phyloP scores from a whole-genome alignment of 768 basidiomycete species.

The Podaxis mareebaensis region DNA sequence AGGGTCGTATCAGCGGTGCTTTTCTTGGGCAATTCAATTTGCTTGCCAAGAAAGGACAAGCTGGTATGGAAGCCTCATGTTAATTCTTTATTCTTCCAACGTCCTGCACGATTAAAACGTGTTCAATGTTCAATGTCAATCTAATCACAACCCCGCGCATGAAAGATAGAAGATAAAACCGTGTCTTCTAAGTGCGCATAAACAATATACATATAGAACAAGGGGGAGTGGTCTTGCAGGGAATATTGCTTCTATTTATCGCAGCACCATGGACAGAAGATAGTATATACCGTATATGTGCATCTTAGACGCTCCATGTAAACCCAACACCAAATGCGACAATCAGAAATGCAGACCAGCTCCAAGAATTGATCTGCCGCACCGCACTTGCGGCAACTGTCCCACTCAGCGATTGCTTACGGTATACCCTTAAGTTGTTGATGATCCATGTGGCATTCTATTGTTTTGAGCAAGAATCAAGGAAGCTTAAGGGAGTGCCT shows the following conservation, averaged over 20 bases:
- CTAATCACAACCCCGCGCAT: neutral
- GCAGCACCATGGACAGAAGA: no score
- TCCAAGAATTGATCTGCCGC: neutral
- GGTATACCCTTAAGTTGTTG: slow-evolving; percentile 78
- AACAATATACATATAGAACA: neutral
- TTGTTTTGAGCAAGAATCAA: neutral
- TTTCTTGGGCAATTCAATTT: neutral
- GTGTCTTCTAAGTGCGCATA: neutral
- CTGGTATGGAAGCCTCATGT: neutral
- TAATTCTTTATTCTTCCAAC: neutral
- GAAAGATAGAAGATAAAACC: neutral
- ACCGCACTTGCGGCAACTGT: neutral
- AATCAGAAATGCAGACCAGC: neutral
- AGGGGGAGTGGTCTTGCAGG: no score
- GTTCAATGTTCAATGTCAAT: neutral
- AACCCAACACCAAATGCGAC: neutral
- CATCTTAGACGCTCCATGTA: neutral
- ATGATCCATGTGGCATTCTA: slow-evolving; percentile 85
- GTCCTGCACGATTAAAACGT: neutral
- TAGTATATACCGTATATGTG: no score
- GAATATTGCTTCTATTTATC: no score
- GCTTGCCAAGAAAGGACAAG: neutral
- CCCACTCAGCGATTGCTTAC: slow-evolving; percentile 38
- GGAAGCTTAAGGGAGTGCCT: slow-evolving; percentile 27
- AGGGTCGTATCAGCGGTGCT: neutral